Base-by-base conservation (phyloP, 306 rosid genomes). In the Vicia villosa region DNA sequence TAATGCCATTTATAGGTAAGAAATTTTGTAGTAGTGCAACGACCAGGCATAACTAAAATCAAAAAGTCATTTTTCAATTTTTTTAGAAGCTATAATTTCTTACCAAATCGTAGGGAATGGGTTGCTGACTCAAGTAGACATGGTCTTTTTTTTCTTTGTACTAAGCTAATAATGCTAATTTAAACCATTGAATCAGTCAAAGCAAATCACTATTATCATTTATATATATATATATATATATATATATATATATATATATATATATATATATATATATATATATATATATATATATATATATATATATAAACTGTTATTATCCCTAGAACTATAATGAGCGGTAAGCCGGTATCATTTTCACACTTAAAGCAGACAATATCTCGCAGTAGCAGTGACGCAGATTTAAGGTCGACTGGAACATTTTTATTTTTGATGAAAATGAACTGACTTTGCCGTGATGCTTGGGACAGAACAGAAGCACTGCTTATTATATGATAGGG, bases 31-130 rank as follows among this genome's bases (percentile, higher is more conserved):
- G 19, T 11, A 3, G 26, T 22, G 63, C 2, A 37, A 41, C 66
- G 74, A 78, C 63, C 36, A 72, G 37, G 50, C 62, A 68, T 21
- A 42, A 51, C 21, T 19, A 51, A 19, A 47, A 16, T 38, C 6
- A 28, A 4, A 70, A 69, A 46, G 36, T 15, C 1, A 5, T 28
- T 9, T 43, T 72, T 17, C 5, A 63, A 47, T 13, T 21, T 68
- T 61, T 59, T 65, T 71, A 40, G 5, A 47, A 46, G 5, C 57
- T 52, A 41, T 69, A 58, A 19, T 63, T 78, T 82, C 81, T 64
- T 43, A 55, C 75, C 64, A 59, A 43, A 70, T 20, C 83, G 83
- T 82, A 56, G 41, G 81, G 43, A 62, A 71, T 17, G 76, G 76
- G 81, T 52, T 20, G 61, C 34, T 70, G 81, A 78, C 81, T 62